These are phyloP conservation scores for Houttuynia cordata DNA, from an alignment of 164 flowering plant species.

Conservation along the genomic window DNA sequence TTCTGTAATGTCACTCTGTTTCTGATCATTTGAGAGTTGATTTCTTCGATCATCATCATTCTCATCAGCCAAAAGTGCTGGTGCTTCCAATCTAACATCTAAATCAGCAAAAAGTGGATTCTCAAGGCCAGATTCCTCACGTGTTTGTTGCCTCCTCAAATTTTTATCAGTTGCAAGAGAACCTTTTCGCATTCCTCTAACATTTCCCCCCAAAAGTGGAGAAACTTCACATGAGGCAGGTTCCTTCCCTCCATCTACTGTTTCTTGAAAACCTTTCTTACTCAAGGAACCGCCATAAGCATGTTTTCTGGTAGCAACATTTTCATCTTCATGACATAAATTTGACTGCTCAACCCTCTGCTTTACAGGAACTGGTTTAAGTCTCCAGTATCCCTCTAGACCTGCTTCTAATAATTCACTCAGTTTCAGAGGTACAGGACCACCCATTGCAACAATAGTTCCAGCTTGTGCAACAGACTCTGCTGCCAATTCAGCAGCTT, in stretches of 20 bases:
- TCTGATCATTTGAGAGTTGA: slow-evolving; percentile 8
- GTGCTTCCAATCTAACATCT: slow-evolving; percentile 21
- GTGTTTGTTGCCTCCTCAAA: slow-evolving; percentile 18
- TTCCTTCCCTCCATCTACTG: slow-evolving; percentile 6
- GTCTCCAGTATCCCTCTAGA: slow-evolving; percentile 62
- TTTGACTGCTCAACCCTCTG: slow-evolving; percentile 7
- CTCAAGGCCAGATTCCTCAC: slow-evolving; percentile 20
- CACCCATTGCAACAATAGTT: slow-evolving; percentile 71
- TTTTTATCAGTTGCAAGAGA: slow-evolving; percentile 23
- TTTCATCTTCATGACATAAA: neutral
- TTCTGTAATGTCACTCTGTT: slow-evolving; percentile 38
- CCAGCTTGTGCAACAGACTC: slow-evolving; percentile 95
- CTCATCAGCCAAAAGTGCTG: slow-evolving; percentile 8
- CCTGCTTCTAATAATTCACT: slow-evolving; percentile 51
- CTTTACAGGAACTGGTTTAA: slow-evolving; percentile 17
- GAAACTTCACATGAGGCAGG: slow-evolving; percentile 12
- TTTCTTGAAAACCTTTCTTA: slow-evolving; percentile 11
- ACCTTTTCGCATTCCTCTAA: slow-evolving; percentile 13
- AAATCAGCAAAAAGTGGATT: slow-evolving; percentile 33
- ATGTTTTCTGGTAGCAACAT: neutral
- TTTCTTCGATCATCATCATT: slow-evolving; percentile 11
- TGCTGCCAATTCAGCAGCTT: slow-evolving; percentile 91
- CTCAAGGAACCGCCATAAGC: neutral
- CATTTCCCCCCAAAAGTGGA: slow-evolving; percentile 13
- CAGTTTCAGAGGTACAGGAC: slow-evolving; percentile 48